phyloP scores from a whole-genome alignment of 2,329 filamentous ascomycete genomes.

The Fusarium phyllophilum region DNA sequence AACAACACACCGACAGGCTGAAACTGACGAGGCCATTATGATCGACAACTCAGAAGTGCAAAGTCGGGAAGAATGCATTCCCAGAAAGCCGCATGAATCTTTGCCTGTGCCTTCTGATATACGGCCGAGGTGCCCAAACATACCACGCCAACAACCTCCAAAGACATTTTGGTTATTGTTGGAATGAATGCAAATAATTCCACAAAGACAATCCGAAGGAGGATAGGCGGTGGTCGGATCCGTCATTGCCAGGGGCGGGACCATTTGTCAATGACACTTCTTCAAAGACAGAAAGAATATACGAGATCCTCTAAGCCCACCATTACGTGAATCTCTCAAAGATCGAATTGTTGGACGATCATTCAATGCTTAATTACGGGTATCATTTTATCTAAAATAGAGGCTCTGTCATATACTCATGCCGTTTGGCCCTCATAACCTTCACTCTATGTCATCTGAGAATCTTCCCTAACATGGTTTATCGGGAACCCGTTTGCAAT shows the following conservation, averaged over 20 bases:
- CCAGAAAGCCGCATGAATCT: neutral
- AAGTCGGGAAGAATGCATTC: neutral
- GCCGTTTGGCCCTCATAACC: neutral
- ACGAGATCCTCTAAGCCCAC: neutral
- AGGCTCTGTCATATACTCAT: neutral
- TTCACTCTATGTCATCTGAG: conserved; percentile 1
- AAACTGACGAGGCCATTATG: neutral
- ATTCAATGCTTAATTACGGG: conserved; percentile 16
- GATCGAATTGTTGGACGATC: neutral
- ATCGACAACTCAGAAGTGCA: neutral
- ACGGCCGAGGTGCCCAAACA: neutral
- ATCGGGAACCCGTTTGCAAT: conserved; percentile 51
- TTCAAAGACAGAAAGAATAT: neutral
- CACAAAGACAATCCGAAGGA: neutral
- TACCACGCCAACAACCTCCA: neutral
- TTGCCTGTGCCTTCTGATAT: neutral
- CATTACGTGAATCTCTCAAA: neutral
- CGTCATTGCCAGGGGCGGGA: neutral
- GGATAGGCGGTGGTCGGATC: neutral
- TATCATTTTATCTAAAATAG: conserved; percentile 33
- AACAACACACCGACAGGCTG: neutral
- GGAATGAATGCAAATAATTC: neutral
- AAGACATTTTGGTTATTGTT: neutral
- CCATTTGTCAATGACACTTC: neutral
- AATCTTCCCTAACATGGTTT: conserved; percentile 15